Evolutionary conservation across 2,329 filamentous ascomycete genomes (phyloP), one percentile per base, ranked within the genome.

Genomic region (Trichophyton equinum): DNA sequence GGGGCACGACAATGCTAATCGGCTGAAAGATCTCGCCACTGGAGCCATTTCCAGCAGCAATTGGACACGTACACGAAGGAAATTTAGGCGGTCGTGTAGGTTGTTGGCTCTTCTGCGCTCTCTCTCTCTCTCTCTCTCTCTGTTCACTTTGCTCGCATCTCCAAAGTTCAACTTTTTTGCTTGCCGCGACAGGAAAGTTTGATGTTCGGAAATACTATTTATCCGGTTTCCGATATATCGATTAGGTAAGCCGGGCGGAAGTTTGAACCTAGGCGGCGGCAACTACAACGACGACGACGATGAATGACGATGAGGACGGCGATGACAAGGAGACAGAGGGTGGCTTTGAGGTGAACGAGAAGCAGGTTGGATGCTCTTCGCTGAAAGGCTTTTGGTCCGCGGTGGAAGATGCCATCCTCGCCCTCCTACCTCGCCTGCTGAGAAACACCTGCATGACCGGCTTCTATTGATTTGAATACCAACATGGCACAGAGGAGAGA

Each of bases 11-110:
- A 72, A 63, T 62, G 72, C 70, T 57, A 71, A 66, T 55, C 71
- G 73, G 69, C 70, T 68, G 67, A 76, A 66, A 64, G 69, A 74
- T 67, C 71, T 69, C 62, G 72, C 67, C 65, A 69, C 68, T 61
- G 69, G 71, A 66, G 73, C 74, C 74, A 76, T 76, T 70, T 69
- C 66, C 62, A 61, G 60, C 58, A 62, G 60, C 62, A 61, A 60
- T 40, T 38, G 25, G 42, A 58, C 38, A 38, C 7, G 27, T 30
- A 56, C 36, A 47, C 40, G 36, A 8, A 25, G 15, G 18, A 13
- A 44, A 44, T 8, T 18, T 27, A 44, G 22, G 27, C 6, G 33
- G 55, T 20, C 8, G n/a, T 15, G 55, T 15, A 33, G 9, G 51
- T 8, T 27, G 46, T 51, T 27, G 9, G 44, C 9, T 38, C 11